Evolutionary conservation across 768 basidiomycete species (phyloP).

Genomic region (Mycena leptocephala): DNA sequence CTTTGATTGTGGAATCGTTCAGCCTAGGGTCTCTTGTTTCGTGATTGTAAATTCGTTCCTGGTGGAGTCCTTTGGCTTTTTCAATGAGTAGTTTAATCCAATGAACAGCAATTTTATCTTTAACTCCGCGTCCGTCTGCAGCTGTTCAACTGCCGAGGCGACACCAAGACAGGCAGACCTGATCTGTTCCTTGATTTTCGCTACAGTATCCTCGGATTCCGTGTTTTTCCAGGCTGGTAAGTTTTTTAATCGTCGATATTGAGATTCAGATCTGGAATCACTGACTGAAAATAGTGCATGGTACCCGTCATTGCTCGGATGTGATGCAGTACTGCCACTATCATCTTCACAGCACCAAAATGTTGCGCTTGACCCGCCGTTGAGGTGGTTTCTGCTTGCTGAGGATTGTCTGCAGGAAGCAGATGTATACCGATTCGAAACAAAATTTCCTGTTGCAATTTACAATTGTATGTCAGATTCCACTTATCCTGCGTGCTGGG

Average conservation of each 20-base stretch:
- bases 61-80: background rate
- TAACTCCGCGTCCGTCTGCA: slow-evolving; percentile 45
- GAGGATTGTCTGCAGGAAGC: slow-evolving; percentile 51
- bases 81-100: slow-evolving; percentile 43
- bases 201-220: background rate
- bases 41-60: background rate
- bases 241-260: background rate
- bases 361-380: slow-evolving; percentile 42
- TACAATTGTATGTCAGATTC: slow-evolving; percentile 41
- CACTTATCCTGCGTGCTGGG: background rate
- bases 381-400: slow-evolving; percentile 47
- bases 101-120: slow-evolving; percentile 46
- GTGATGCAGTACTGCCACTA: slow-evolving; percentile 38
- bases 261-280: no score
- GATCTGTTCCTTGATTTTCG: background rate
- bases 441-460: slow-evolving; percentile 39
- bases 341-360: slow-evolving; percentile 41
- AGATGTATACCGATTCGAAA: slow-evolving; percentile 41
- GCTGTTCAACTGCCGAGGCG: background rate
- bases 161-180: slow-evolving; percentile 37
- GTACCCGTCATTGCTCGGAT: slow-evolving; percentile 29
- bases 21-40: background rate
- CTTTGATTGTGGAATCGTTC: background rate
- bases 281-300: background rate
- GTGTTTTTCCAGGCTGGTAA: background rate